A percentile compares a stretch with the other conserved stretches of the same genome.
phyloP scores from a whole-genome alignment of 306 rosid genomes.

The Dalbergia cultrata region DNA sequence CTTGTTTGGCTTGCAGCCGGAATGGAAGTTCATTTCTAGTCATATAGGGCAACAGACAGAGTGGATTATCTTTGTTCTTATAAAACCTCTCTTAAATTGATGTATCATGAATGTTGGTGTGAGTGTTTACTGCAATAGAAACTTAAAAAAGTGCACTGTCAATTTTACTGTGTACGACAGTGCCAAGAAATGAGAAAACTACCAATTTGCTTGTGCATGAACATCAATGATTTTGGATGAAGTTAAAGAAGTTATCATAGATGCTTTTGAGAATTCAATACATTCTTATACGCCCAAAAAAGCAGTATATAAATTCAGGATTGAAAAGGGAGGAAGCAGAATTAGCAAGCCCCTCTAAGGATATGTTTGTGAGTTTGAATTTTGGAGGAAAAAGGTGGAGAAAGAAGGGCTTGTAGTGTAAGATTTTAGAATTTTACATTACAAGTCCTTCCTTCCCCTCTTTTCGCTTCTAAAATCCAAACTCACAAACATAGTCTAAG shows the following conservation, averaged over 20 bases:
- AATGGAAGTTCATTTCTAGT: background rate
- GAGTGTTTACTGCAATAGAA: background rate
- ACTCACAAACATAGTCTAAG: too few relatives aligned
- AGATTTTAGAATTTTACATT: too few relatives aligned
- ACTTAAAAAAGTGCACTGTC: background rate
- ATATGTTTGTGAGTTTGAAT: too few relatives aligned
- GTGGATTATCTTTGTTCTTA: background rate
- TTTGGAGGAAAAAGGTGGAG: too few relatives aligned
- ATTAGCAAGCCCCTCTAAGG: background rate
- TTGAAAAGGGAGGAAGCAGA: background rate
- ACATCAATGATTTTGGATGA: background rate
- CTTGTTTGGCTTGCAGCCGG: background rate
- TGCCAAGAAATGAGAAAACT: background rate
- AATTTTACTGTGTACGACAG: background rate
- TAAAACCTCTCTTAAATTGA: conserved; percentile 10
- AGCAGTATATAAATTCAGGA: background rate
- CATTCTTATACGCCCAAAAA: background rate
- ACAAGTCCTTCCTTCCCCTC: too few relatives aligned
- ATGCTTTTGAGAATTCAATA: background rate
- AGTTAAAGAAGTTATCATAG: background rate
- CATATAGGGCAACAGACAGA: background rate
- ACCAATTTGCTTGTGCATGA: background rate
- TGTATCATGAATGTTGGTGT: background rate
- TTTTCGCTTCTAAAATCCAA: too few relatives aligned
- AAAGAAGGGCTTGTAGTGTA: too few relatives aligned